A percentile compares a stretch with the other conserved stretches of the same genome.
phyloP scores from a whole-genome alignment of 1,139 yeast genomes.

The Hyphopichia buzzinii region DNA sequence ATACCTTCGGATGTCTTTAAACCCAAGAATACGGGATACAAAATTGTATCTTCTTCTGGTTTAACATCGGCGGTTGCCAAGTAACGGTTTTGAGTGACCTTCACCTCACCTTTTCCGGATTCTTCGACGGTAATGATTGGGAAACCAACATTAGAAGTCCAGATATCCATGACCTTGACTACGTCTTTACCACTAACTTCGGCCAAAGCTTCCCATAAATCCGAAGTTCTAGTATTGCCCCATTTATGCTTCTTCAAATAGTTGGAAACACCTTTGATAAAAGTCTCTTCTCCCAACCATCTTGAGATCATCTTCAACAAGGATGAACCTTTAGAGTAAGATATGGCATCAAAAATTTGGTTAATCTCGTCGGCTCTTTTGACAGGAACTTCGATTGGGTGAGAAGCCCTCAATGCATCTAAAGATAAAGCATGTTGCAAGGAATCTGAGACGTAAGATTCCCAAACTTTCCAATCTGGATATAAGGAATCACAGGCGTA shows the following conservation, averaged over 20 bases:
- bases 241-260: conserved; percentile 24
- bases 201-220: conserved; percentile 24
- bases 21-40: conserved; percentile 84
- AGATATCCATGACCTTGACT: conserved; percentile 22
- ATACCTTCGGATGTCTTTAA: conserved; percentile 66
- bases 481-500: conserved; percentile 70
- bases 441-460: conserved; percentile 64
- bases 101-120: conserved; percentile 18
- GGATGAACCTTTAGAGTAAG: conserved; percentile 29
- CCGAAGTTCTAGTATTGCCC: conserved; percentile 26
- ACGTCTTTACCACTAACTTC: conserved; percentile 24
- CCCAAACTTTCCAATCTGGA: conserved; percentile 89
- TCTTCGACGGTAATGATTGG: conserved; percentile 23
- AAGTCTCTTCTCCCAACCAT: conserved; percentile 23
- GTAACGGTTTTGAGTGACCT: conserved; percentile 53
- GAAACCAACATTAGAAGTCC: conserved; percentile 28
- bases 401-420: conserved; percentile 74
- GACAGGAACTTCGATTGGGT: conserved; percentile 86
- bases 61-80: conserved; percentile 54
- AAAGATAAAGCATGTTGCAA: conserved; percentile 68
- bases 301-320: conserved; percentile 26
- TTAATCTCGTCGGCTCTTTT: conserved; percentile 77
- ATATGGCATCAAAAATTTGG: conserved; percentile 82
- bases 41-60: conserved; percentile 44
- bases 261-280: conserved; percentile 25